Conservation (phyloP, 1,284 basidiomycete species). For the Melampsora larici-populina region DNA sequence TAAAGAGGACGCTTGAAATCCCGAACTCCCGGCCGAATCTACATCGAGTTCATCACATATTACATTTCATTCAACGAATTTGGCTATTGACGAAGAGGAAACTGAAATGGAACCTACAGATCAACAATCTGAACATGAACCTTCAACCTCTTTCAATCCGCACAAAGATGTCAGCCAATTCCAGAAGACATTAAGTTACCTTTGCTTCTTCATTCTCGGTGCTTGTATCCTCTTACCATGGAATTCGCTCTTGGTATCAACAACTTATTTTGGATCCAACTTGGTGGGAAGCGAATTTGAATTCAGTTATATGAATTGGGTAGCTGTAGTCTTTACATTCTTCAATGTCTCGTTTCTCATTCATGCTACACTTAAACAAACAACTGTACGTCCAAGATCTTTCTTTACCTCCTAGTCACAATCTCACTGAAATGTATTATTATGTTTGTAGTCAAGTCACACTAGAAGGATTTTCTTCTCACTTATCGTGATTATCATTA, state of each 20-base stretch:
- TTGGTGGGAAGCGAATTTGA: constrained; percentile 16
- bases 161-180: too few relatives aligned
- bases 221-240: constrained; percentile 23
- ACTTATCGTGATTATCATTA: constrained; percentile 2
- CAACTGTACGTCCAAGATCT: neutral
- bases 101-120: too few relatives aligned
- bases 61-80: too few relatives aligned
- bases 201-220: constrained; percentile 26
- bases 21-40: too few relatives aligned
- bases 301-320: constrained; percentile 35
- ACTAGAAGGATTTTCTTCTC: constrained; percentile 11
- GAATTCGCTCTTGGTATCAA: constrained; percentile 30
- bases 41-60: too few relatives aligned
- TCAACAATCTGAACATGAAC: too few relatives aligned
- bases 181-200: constrained; percentile 10
- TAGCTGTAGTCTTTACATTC: constrained; percentile 32
- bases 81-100: too few relatives aligned
- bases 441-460: constrained; percentile 1
- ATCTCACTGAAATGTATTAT: neutral
- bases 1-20: too few relatives aligned
- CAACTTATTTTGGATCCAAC: constrained; percentile 25
- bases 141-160: too few relatives aligned
- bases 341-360: constrained; percentile 23
- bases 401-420: neutral
- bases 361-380: constrained; percentile 19